Base-by-base conservation (phyloP, 106 monocot genomes). In the Xerophyta viscosa region DNA sequence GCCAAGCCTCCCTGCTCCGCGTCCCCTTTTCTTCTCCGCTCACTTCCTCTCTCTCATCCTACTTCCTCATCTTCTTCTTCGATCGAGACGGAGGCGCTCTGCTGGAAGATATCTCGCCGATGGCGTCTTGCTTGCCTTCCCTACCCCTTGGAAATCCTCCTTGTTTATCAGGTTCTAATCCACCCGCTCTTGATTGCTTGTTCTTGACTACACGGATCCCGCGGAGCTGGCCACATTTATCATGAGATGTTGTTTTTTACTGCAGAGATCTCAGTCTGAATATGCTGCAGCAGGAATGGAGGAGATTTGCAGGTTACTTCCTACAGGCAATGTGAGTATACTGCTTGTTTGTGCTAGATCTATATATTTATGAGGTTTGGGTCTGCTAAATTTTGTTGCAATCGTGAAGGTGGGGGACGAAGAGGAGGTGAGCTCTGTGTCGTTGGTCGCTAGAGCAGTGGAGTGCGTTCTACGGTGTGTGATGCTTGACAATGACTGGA, bases 31-130 rank as follows among this genome's bases (percentile, higher is more conserved):
- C 36, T 21, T 44, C 56, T 68, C 50, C 56, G 61, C 41, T 29
- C 52, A 10, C 31, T 62, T 36, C 8, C 47, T 6, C 62, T 62
- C 49, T 48, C 31, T 14, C 30, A 31, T 44, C 29, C 65, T 50
- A 14, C 57, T 51, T 36, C 65, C 29, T 29, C 60, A 29, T 41
- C 66, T 46, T 46, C 27, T 60, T 17, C 17, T 4, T 4, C 6
- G 43, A 21, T 66, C 66, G 56, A 72, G 17, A 29, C 73, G 58
- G 66, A 87, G 49, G 29, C 58, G 19, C 77, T 82, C 29, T 78
- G 77, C 73, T 74, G 70, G 67, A 78, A 65, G 63, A 54, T 87
- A 48, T 78, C 87, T 24, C 64, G 78, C 10, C 49, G 29, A 3
- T 66, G 54, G 25, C 62, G 52, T 42, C 39, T 86, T 44, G 68